phyloP scores from a whole-genome alignment of 306 rosid species.

The Medicago lupulina region DNA sequence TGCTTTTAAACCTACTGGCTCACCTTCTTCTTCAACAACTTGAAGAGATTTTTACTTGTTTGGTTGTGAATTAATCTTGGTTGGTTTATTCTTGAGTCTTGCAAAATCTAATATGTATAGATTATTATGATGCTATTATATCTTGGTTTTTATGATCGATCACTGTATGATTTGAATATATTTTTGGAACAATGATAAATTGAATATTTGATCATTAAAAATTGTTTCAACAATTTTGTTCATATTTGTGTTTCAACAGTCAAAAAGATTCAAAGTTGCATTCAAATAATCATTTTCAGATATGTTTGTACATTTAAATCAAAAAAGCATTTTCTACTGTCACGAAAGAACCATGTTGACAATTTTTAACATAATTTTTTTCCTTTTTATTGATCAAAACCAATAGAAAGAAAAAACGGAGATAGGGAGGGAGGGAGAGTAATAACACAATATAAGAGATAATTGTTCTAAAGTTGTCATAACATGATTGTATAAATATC shows the following conservation, averaged over 20 bases:
- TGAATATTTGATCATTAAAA: slow-evolving; percentile 13
- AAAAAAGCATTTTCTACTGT: no score
- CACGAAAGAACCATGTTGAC: no score
- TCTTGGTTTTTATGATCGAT: slow-evolving; percentile 14
- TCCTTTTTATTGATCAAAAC: no score
- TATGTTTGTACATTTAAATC: no score
- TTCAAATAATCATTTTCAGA: no score
- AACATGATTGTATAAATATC: no score
- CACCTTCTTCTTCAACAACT: slow-evolving; percentile 53
- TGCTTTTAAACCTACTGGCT: slow-evolving; percentile 62
- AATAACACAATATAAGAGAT: no score
- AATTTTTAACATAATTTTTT: no score
- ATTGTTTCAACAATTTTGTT: slow-evolving; percentile 34
- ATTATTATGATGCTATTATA: slow-evolving; percentile 24
- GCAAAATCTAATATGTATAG: slow-evolving; percentile 24
- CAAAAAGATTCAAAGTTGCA: no score
- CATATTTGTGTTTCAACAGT: not conserved
- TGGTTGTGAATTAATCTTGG: slow-evolving; percentile 24
- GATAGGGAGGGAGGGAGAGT: no score
- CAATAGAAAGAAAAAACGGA: no score
- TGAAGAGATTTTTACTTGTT: slow-evolving; percentile 40
- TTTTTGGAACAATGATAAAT: slow-evolving; percentile 40
- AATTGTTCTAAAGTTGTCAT: no score
- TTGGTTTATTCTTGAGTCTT: slow-evolving; percentile 39
- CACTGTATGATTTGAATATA: slow-evolving; percentile 21